Evolutionary conservation across 805 yeast genomes (phyloP), one percentile per base, ranked within the genome.

Genomic region (Pichia gijzeniarum): DNA sequence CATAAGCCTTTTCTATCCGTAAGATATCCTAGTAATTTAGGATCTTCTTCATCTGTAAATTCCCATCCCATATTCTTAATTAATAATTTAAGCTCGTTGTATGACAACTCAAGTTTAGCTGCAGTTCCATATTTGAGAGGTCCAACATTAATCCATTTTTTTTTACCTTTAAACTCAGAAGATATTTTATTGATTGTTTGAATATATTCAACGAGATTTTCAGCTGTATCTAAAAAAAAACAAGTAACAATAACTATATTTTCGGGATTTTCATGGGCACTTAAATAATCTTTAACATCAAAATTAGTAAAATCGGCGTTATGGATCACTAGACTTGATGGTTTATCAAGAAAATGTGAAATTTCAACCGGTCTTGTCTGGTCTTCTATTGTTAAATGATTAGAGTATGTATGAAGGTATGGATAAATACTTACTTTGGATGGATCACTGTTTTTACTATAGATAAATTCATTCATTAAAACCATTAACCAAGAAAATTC

Each of bases 101-200:
- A 68, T 34, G 80, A 80, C 27, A 88, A 66, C 60, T 90, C 96
- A 27, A 82, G 78, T 59, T 75, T 70, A 40, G 96, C 80, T 44
- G 89, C 85, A 2, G 88, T 79, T 0, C 97, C 97, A 69, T 93
- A 91, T 61, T 90, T 85, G 49, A 93, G 69, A 0, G 99, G 99
- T 0, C 99, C 99, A 13, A 80, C 71, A 59, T 93, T 91, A 51
- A 91, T 77, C 98, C 98, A 91, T 35, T 73, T 69, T 3, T 72
- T 72, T 14, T 67, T 67, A 8, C 67, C 69, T 8, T 57, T 56
- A 19, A 57, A 59, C 3, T 46, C 34, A 8, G 61, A 60, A 8
- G 63, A 51, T 31, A 82, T 55, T 10, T 61, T 55, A 45, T 74
- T 74, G 32, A 91, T 79, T 1, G 82, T 64, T 44, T 82, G 83